phyloP scores from a whole-genome alignment of 192 early-diverging fungal species.

The Entomortierella lignicola region DNA sequence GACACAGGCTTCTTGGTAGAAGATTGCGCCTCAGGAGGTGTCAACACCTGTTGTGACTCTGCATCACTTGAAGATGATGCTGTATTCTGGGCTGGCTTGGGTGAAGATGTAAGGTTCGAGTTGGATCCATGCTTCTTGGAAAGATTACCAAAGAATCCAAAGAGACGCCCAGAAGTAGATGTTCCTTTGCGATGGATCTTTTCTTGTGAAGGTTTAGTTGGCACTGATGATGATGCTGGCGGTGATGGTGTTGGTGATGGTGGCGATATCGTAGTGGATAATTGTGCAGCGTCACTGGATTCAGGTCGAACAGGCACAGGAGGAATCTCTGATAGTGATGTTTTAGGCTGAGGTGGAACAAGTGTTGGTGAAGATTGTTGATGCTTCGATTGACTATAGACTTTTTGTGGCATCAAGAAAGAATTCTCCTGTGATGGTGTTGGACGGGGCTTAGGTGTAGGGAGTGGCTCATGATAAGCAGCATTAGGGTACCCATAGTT shows the following conservation, averaged over 20 bases:
- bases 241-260: slow-evolving; percentile 18
- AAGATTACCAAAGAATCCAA: slow-evolving; percentile 47
- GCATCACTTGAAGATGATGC: slow-evolving; percentile 10
- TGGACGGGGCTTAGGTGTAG: slow-evolving; percentile 23
- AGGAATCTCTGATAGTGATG: slow-evolving; percentile 24
- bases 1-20: slow-evolving; percentile 33
- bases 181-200: slow-evolving; percentile 40
- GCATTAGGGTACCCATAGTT: slow-evolving; percentile 18
- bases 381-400: slow-evolving; percentile 35
- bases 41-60: background rate
- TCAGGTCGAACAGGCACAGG: slow-evolving; percentile 35
- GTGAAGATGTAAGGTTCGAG: slow-evolving; percentile 20
- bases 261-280: slow-evolving; percentile 12
- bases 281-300: background rate
- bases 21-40: slow-evolving; percentile 1
- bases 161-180: slow-evolving; percentile 39
- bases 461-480: slow-evolving; percentile 37
- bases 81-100: slow-evolving; percentile 31
- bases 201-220: background rate
- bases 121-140: slow-evolving; percentile 50
- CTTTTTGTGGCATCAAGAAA: slow-evolving; percentile 19
- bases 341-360: slow-evolving; percentile 9
- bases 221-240: background rate
- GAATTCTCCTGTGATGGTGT: slow-evolving; percentile 32
- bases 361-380: slow-evolving; percentile 47